Base-by-base conservation (phyloP, 257 asterid genomes). In the Nemophila menziesii region DNA sequence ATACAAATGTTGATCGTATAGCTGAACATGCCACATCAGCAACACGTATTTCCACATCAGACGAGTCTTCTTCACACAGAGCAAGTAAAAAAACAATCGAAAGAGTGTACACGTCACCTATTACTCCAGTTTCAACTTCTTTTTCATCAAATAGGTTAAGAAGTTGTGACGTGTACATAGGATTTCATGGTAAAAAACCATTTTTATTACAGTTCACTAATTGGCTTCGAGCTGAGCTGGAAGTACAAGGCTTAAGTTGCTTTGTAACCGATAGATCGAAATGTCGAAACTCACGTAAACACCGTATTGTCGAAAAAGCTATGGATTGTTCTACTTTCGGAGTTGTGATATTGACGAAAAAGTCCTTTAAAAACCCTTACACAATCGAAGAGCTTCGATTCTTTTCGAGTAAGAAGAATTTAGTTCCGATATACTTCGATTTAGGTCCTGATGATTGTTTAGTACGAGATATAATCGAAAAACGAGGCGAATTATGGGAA, bases 401-500 rank as follows among this genome's bases (percentile, higher is more conserved):
- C 64, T 90, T 90, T 60, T 68, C 99, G 2, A 64, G 89, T 70
- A 90, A 90, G 80, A 90, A 82, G 79, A 85, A 81, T 54, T 58
- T 90, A 62, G 99, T 90, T 47, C 99, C 96, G 0, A 39, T 90
- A 10, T 82, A 81, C 71, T 90, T 90, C 44, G 96, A 81, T 60
- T 52, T 85, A 75, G 59, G 84, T 34, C 94, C 92, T 1, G 92
- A 82, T 38, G 99, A 85, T 43, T 90, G 99, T 71, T 82, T 79
- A 21, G 86, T 73, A 1, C 59, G 99, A 49, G 94, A 90, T 57
- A 85, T 90, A 34, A 74, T 78, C 1, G 99, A 90, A 81, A 78
- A 61, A 61, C 64, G 93, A 60, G 96, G 96, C 10, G 96, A 82
- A 70, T 67, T 77, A 22, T 90, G 99, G 99, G 96, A 90, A 49